These are phyloP conservation scores for Populus nigra DNA, from an alignment of 345 rosid genomes.

Conservation along the genomic window DNA sequence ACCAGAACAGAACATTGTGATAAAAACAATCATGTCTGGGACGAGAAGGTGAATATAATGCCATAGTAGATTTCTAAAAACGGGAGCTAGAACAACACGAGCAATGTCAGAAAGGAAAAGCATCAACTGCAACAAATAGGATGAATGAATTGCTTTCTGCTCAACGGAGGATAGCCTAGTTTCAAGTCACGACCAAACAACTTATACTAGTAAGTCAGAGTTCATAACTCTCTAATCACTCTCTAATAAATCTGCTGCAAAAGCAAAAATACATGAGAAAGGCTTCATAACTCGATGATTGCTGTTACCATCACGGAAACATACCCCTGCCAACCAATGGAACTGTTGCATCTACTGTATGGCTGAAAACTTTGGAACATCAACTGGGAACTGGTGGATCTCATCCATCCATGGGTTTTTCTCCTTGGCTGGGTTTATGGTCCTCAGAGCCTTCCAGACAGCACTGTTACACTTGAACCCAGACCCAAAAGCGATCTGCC, in stretches of 20 bases:
- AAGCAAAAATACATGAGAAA: neutral
- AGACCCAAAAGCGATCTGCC: slow-evolving; percentile 24
- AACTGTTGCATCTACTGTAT: slow-evolving; percentile 1
- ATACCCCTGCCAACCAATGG: neutral
- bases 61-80: neutral
- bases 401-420: slow-evolving; percentile 56
- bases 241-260: neutral
- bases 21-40: neutral
- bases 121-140: neutral
- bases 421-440: slow-evolving; percentile 41
- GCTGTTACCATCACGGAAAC: neutral
- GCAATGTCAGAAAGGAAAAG: neutral
- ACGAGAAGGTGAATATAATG: neutral
- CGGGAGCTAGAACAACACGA: neutral
- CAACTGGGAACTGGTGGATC: slow-evolving; percentile 44
- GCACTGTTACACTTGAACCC: slow-evolving; percentile 27
- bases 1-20: neutral
- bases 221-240: neutral
- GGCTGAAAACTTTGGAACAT: slow-evolving; percentile 36
- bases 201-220: neutral
- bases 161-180: neutral
- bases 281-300: neutral
- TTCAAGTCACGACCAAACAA: neutral
- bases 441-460: slow-evolving; percentile 14
- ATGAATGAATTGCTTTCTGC: neutral